Percentiles rank a stretch among this genome's conserved stretches.
Evolutionary conservation across 2,329 filamentous ascomycete genomes (phyloP).

Genomic region (Penicillium frequentans): DNA sequence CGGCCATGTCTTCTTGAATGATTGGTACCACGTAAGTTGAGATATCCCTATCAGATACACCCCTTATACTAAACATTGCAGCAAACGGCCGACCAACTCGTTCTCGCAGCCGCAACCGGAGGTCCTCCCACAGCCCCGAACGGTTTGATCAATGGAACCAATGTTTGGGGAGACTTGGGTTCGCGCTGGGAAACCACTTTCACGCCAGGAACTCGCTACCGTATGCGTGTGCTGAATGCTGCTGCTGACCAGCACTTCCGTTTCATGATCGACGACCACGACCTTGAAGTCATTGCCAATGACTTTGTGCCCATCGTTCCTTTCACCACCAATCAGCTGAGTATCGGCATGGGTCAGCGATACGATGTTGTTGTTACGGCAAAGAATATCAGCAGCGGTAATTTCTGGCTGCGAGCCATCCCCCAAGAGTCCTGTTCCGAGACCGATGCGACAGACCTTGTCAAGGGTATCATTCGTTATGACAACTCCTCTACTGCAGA

Average conservation of each 20-base stretch:
- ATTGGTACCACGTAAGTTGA: slow-evolving; percentile 19
- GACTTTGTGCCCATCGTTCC: slow-evolving; percentile 10
- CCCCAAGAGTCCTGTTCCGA: slow-evolving; percentile 3
- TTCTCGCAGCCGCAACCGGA: slow-evolving; percentile 3
- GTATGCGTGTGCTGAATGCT: slow-evolving; percentile 8
- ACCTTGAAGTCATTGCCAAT: slow-evolving; percentile 6
- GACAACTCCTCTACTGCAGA: slow-evolving; percentile 17
- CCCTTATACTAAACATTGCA: not conserved
- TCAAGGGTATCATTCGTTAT: slow-evolving; percentile 9
- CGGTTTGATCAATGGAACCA: slow-evolving; percentile 10
- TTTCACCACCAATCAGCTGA: slow-evolving; percentile 2
- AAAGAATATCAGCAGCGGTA: slow-evolving; percentile 29
- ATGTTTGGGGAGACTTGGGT: slow-evolving; percentile 1
- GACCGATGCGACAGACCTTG: slow-evolving; percentile 1
- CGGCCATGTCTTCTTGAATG: slow-evolving; percentile 30
- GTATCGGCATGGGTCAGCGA: slow-evolving; percentile 23
- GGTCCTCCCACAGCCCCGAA: slow-evolving; percentile 5
- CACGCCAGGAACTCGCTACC: slow-evolving; percentile 2
- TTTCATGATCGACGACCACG: slow-evolving; percentile 11
- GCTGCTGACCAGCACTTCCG: slow-evolving; percentile 7
- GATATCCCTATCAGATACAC: not conserved
- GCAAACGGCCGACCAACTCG: slow-evolving; percentile 7
- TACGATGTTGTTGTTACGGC: slow-evolving; percentile 50
- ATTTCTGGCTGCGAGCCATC: slow-evolving; percentile 46
- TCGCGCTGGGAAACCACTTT: slow-evolving; percentile 4